Evolutionary conservation across 768 basidiomycete species (phyloP).

Genomic region (Lanmaoa pseudosensibilis): DNA sequence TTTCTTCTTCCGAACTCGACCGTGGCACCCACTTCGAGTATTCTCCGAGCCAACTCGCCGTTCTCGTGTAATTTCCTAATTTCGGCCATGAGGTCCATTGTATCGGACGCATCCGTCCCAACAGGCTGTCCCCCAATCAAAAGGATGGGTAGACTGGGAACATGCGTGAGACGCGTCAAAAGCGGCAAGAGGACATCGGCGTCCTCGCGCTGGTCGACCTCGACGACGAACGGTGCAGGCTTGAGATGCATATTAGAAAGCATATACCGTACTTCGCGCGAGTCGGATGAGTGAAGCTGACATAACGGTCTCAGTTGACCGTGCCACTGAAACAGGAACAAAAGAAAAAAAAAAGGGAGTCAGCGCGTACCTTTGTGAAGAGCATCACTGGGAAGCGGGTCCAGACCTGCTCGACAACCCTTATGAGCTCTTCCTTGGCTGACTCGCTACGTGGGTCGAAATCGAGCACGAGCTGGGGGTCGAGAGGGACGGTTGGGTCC

Average conservation of each 20-base stretch:
- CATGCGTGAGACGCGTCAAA: conserved; percentile 57
- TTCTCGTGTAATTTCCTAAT: conserved; percentile 50
- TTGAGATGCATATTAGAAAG: conserved; percentile 55
- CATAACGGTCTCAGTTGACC: conserved; percentile 1
- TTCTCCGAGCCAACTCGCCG: conserved; percentile 51
- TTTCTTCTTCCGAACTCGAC: conserved; percentile 56
- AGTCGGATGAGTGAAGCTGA: conserved; percentile 62
- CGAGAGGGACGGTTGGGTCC: conserved; percentile 64
- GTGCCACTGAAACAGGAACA: conserved; percentile 1
- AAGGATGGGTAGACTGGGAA: conserved; percentile 60
- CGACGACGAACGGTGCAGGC: conserved; percentile 66
- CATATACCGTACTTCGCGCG: conserved; percentile 65
- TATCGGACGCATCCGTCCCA: conserved; percentile 34
- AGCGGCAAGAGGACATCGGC: conserved; percentile 61
- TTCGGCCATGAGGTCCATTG: conserved; percentile 38
- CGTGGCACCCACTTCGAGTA: conserved; percentile 58
- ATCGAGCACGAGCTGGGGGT: conserved; percentile 79
- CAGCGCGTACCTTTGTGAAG: conserved; percentile 58
- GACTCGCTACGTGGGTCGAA: conserved; percentile 72
- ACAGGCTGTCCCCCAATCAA: conserved; percentile 65
- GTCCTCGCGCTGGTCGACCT: conserved; percentile 74
- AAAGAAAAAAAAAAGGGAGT: not conserved
- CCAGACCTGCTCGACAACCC: conserved; percentile 69
- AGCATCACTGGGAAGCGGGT: conserved; percentile 70
- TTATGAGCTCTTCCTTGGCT: conserved; percentile 58